Percentiles rank a stretch among this genome's conserved stretches.
phyloP scores from a whole-genome alignment of 1,284 basidiomycete species.

The Lignosus rhinocerotis region DNA sequence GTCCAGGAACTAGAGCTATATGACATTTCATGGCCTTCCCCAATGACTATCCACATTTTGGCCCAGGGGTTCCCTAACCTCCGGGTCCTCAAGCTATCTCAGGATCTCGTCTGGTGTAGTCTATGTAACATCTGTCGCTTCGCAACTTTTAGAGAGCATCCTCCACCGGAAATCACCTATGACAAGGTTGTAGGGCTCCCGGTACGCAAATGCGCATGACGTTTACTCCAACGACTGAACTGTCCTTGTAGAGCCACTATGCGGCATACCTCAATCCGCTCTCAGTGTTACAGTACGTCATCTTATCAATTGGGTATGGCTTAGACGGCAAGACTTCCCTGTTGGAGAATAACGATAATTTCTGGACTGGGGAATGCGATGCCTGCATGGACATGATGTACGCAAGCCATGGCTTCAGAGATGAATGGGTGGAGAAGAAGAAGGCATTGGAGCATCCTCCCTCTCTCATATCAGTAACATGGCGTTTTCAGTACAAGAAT shows the following conservation, averaged over 20 bases:
- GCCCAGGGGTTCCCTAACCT: constrained; percentile 15
- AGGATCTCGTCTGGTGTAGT: constrained; percentile 23
- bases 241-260: constrained; percentile 13
- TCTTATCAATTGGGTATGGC: constrained; percentile 17
- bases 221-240: not conserved
- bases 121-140: constrained; percentile 25
- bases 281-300: constrained; percentile 11
- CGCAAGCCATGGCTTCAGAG: constrained; percentile 8
- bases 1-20: constrained; percentile 21
- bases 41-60: constrained; percentile 15
- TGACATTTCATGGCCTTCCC: constrained; percentile 24
- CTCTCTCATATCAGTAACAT: constrained; percentile 15
- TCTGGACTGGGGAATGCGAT: constrained; percentile 26
- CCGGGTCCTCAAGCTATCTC: constrained; percentile 18
- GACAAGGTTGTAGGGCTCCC: constrained; percentile 21
- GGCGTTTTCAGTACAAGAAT: constrained; percentile 21
- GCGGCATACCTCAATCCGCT: constrained; percentile 12
- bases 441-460: constrained; percentile 8
- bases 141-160: constrained; percentile 21
- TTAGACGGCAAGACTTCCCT: constrained; percentile 11
- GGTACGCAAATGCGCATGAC: constrained; percentile 2
- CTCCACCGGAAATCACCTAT: constrained; percentile 18
- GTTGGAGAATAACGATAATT: constrained; percentile 5
- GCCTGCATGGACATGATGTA: constrained; percentile 26
- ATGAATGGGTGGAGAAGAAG: constrained; percentile 21